Conservation (phyloP, 2,329 filamentous ascomycete genomes). For the Claviceps maximensis region DNA sequence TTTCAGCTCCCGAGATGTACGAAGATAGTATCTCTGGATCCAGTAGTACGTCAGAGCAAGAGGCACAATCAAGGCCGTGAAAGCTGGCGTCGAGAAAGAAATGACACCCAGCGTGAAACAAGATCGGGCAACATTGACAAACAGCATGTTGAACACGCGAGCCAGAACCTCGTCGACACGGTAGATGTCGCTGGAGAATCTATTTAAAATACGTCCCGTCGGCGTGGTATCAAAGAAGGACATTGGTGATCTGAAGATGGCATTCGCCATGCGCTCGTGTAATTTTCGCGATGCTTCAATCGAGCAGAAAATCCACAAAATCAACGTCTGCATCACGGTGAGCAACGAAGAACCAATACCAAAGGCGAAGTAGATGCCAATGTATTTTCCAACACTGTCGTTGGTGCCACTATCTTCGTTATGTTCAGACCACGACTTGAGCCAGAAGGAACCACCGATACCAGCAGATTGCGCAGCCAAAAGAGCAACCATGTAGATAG, state of each 20-base stretch:
- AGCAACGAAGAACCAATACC: constrained; percentile 75
- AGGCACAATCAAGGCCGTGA: constrained; percentile 69
- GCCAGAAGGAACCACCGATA: constrained; percentile 79
- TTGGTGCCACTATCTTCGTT: constrained; percentile 61
- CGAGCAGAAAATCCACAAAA: constrained; percentile 98
- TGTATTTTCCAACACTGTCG: constrained; percentile 70
- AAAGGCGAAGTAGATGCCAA: constrained; percentile 91
- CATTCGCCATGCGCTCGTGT: constrained; percentile 92
- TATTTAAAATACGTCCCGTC: constrained; percentile 87
- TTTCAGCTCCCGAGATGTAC: constrained; percentile 93
- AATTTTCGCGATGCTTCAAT: constrained; percentile 96
- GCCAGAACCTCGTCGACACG: constrained; percentile 85
- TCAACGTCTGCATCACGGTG: constrained; percentile 82
- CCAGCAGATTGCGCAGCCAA: constrained; percentile 69
- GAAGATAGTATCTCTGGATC: constrained; percentile 93
- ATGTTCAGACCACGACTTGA: constrained; percentile 79
- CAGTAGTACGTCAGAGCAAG: constrained; percentile 71
- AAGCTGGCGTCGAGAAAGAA: constrained; percentile 65
- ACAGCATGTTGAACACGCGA: constrained; percentile 95
- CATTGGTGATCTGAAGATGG: constrained; percentile 97
- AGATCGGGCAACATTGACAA: constrained; percentile 61
- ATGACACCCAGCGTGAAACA: constrained; percentile 81
- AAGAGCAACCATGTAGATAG: constrained; percentile 64
- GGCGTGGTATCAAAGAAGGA: constrained; percentile 97
- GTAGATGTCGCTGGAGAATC: constrained; percentile 81